Evolutionary conservation across 371 early-diverging fungal species (phyloP), one percentile per base, ranked within the genome.

Genomic region (Syncephalastrum monosporum): DNA sequence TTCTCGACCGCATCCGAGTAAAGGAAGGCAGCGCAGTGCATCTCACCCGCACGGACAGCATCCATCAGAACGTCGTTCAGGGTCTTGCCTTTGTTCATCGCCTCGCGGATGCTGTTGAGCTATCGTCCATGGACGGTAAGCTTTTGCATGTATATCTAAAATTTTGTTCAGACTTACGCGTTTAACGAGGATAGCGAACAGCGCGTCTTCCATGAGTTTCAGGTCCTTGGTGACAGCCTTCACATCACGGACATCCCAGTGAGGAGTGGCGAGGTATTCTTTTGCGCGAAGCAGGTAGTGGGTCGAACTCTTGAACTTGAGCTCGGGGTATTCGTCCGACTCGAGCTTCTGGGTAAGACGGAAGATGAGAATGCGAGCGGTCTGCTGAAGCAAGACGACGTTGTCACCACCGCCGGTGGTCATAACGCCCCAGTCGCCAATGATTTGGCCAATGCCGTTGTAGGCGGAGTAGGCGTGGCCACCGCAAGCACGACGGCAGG

Each of bases 371-470:
- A 68, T 64, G 14, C 64, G 53, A n/a, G 84, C 72, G 6, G 81
- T 61, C 56, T 89, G 89, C 47, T 86, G 83, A 55, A 84, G 71
- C 57, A 89, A 59, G 1, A 86, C 85, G 3, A 79, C 82, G 58
- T 89, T 89, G 56, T 89, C 89, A 47, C 89, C 89, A 53, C 83
- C 89, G 43, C 89, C 85, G 12, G 89, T 89, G 1, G 87, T 89
- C 65, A 82, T 70, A 7, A 87, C 88, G 43, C 87, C 87, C 76
- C 74, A 87, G 52, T 86, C 87, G 42, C 70, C 81, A 49, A 84
- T 85, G 42, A 83, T 60, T n/a, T 77, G 79, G 3, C 83, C 81
- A 48, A 89, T 82, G 33, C 74, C 72, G 59, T 89, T 89, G 69
- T 87, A 89, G 25, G 83, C 52, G 24, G 85, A 86, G 61, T 85